Percentiles rank a stretch among this genome's conserved stretches.
Conservation (phyloP, 2,329 filamentous ascomycete species). For the Paraphaeosphaeria minitans region DNA sequence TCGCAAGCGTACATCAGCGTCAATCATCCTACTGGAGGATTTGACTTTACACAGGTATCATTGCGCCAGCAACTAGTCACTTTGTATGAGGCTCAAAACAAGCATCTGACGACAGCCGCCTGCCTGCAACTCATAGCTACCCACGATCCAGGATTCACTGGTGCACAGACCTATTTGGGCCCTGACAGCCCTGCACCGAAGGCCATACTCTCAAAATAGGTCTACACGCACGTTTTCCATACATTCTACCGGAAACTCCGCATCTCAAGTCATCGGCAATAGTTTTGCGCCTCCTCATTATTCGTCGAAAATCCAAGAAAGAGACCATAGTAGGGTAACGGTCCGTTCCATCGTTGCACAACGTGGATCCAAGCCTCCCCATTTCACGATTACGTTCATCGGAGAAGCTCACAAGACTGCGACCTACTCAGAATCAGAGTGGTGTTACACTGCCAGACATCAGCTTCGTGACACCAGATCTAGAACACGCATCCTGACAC, state of each 20-base stretch:
- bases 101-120: conserved; percentile 46
- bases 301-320: conserved; percentile 18
- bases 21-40: conserved; percentile 1
- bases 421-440: conserved; percentile 25
- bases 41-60: conserved; percentile 3
- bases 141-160: conserved; percentile 2
- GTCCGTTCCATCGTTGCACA: conserved; percentile 28
- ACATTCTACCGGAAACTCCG: conserved; percentile 24
- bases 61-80: conserved; percentile 17
- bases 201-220: conserved; percentile 40
- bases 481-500: conserved; percentile 15
- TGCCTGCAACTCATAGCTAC: conserved; percentile 8
- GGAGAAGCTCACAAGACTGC: conserved; percentile 30
- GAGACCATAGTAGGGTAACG: conserved; percentile 16
- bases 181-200: conserved; percentile 11
- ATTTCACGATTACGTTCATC: conserved; percentile 33
- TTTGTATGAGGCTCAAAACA: conserved; percentile 42
- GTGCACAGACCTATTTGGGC: conserved; percentile 8
- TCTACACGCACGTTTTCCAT: conserved; percentile 21
- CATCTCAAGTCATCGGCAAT: conserved; percentile 24
- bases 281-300: conserved; percentile 17
- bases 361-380: conserved; percentile 23
- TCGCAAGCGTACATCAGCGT: conserved; percentile 1
- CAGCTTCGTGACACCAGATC: conserved; percentile 25
- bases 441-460: conserved; percentile 26